A percentile compares a stretch with the other conserved stretches of the same genome.
Conservation (phyloP, 176 grass and related monocot species). For the Eleusine coracana region DNA sequence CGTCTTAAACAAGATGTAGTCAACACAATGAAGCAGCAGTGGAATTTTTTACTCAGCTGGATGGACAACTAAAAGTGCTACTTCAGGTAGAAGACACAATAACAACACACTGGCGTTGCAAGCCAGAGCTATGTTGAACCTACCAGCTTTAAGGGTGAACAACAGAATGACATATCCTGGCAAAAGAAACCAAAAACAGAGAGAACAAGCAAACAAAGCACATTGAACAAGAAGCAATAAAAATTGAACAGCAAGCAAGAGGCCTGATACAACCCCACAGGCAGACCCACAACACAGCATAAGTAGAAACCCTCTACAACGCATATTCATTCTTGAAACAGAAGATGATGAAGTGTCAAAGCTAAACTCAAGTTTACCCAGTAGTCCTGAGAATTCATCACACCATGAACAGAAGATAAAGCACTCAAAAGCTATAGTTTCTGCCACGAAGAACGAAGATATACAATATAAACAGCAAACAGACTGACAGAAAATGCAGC, state of each 20-base stretch:
- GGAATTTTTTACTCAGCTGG: neutral
- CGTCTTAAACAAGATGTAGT: conserved; percentile 15
- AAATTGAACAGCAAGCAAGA: neutral
- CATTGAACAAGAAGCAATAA: neutral
- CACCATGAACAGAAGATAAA: neutral
- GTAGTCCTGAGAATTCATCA: neutral
- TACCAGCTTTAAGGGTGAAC: neutral
- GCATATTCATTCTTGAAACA: neutral
- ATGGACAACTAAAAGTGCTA: neutral
- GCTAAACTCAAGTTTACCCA: neutral
- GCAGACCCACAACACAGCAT: neutral
- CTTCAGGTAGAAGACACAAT: neutral
- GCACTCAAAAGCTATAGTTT: neutral
- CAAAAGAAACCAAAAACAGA: neutral
- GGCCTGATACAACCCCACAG: conserved; percentile 2
- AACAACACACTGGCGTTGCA: neutral
- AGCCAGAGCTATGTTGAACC: neutral
- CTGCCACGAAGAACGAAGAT: neutral
- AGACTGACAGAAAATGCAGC: too few species aligned
- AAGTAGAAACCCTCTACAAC: neutral
- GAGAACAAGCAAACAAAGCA: neutral
- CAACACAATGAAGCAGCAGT: neutral
- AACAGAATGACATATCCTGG: neutral
- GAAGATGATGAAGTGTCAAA: neutral
- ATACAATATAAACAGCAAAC: neutral